Evolutionary conservation across 768 basidiomycete genomes (phyloP), one percentile per base, ranked within the genome.

Genomic region (Boletus rex-veris): DNA sequence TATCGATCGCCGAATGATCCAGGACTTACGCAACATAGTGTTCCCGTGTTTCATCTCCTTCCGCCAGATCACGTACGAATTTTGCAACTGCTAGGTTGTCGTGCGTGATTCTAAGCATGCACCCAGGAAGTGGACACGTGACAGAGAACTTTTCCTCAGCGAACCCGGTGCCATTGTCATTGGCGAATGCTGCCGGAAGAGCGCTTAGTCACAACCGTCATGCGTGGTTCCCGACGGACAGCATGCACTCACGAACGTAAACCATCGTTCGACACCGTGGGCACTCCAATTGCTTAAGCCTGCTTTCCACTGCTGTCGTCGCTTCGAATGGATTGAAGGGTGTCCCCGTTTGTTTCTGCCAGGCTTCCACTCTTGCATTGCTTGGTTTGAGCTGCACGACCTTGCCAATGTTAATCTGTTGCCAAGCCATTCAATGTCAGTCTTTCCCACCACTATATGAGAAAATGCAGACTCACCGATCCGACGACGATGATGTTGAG

Each of bases 91-190:
- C 77, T 3, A 82, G 69, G 11, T 58, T 69, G 18, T 74, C 70
- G 39, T 73, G 75, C 1, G 72, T 79, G 24, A 84, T 75, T 4
- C 55, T 60, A 26, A 74, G 65, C 12, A 51, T 50, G 57, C 82
- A 84, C 1, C 58, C 55, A 6, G 70, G 65, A 31, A 71, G 59
- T 12, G 68, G 67, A 55, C 82, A 84, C 38, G 30, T 21, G 1
- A 58, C 45, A 5, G 33, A 60, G 52, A 83, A 83, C 0, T 61
- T 64, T 19, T 59, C 64, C 55, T 82, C 80, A 0, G 77, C 62
- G 48, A 81, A 84, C 0, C 83, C 83, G 1, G 73, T 75, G 1
- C 76, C 78, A 0, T 63, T 55, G 7, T 59, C 61, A 5, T 66
- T 75, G 50, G 77, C 55, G 36, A 76, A 76, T 2, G 74, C 81